Percentiles rank a stretch among this genome's conserved stretches.
phyloP scores from a whole-genome alignment of 129 eudicot species.

The Helianthus annuus region HanXRQr2.0-SUNRISE NC_035449.2:165722445-165722944 shows the following conservation, averaged over 20 bases:
- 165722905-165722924: neutral
- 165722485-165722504: conserved; percentile 21
- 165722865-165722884: no score
- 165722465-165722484: conserved; percentile 19
- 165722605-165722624: neutral
- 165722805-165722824: conserved; percentile 21
- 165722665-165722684: neutral
- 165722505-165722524: neutral
- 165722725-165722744: neutral
- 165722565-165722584: conserved; percentile 8
- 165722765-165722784: conserved; percentile 9
- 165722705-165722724: conserved; percentile 1
- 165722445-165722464: neutral
- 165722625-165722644: neutral
- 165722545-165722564: conserved; percentile 11
- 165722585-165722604: no score
- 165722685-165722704: neutral
- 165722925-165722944: no score
- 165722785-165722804: conserved; percentile 26
- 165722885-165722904: neutral
- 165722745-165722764: conserved; percentile 25
- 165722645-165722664: neutral
- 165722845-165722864: neutral
- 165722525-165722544: conserved; percentile 11
- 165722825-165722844: conserved; percentile 22